Percentiles rank a stretch among this genome's conserved stretches.
These are phyloP conservation scores for Emmonsiellopsis sp. DNA, from an alignment of 2,329 filamentous ascomycete species.

Conservation along the genomic window DNA sequence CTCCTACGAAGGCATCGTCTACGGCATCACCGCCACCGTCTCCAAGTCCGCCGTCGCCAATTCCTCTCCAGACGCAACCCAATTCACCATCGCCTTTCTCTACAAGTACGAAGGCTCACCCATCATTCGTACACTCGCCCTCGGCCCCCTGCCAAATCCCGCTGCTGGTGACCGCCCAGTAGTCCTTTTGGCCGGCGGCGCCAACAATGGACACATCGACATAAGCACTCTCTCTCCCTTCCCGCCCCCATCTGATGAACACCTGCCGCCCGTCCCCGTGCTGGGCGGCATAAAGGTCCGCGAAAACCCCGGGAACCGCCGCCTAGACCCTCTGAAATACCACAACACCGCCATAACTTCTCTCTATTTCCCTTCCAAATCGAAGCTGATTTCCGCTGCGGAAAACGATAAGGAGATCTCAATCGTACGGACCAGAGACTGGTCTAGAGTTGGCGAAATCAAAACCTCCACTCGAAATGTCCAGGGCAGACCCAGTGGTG, in stretches of 20 bases:
- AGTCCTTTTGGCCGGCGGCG: constrained; percentile 79
- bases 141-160: constrained; percentile 62
- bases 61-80: constrained; percentile 33
- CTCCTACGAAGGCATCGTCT: constrained; percentile 86
- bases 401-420: constrained; percentile 84
- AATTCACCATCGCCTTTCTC: constrained; percentile 86
- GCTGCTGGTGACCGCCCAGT: constrained; percentile 57
- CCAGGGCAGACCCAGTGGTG: constrained; percentile 72
- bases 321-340: constrained; percentile 77
- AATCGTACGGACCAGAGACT: constrained; percentile 78
- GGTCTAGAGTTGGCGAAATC: constrained; percentile 77
- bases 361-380: constrained; percentile 71
- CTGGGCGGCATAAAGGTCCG: constrained; percentile 64
- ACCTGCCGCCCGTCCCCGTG: constrained; percentile 52
- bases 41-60: constrained; percentile 25
- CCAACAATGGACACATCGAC: constrained; percentile 90
- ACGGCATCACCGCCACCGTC: constrained; percentile 76
- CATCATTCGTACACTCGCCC: constrained; percentile 68
- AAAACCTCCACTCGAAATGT: constrained; percentile 79
- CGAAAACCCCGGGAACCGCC: constrained; percentile 78
- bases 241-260: constrained; percentile 47
- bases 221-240: constrained; percentile 78
- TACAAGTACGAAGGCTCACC: constrained; percentile 90
- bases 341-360: constrained; percentile 74
- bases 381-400: constrained; percentile 76